Base-by-base conservation (phyloP, 1,139 yeast genomes). In the Suhomyces coccinellae region DNA sequence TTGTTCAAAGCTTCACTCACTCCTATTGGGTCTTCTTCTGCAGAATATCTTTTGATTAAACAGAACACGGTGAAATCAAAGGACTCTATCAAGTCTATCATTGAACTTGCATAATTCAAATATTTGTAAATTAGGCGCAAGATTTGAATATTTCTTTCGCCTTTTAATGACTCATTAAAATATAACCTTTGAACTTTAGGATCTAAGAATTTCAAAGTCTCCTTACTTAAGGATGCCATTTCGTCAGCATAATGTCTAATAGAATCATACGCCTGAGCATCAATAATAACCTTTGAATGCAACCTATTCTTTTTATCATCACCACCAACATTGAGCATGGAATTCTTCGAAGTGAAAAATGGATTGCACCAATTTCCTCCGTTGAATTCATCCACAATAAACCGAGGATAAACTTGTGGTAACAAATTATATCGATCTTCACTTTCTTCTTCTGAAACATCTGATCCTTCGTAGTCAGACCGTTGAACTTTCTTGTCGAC, bases 291-390 rank as follows among this genome's bases (percentile, higher is more conserved):
- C 49, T 79, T 79, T 34, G 74, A 69, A 49, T 70, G 79, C 43
- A 65, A 66, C 41, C 66, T 61, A 47, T 69, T 72, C 46, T 74
- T 74, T 44, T 73, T 61, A 33, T 73, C 77, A 50, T 74, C 75
- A 2, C 79, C 79, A 54, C 78, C 69, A 7, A 70, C 70, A 52
- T 73, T 74, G 40, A 75, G 62, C 17, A 68, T 65, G 1, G 69
- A 59, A 41, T 72, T 73, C 17, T 54, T 58, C 10, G 75, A 67
- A 6, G 73, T 66, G 52, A 80, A 80, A 53, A 83, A 82, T 27
- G 87, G 87, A 54, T 83, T 85, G 41, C 81, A 76, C 84, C 88
- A 85, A 53, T 83, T 82, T 8, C 89, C 90, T 9, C 89, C 91
- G 54, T 82, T 82, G 58, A 82, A 85, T 46, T 79, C 83, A 38